Base-by-base conservation (phyloP, 2,329 filamentous ascomycete species). In the Zymoseptoria pseudotritici region DNA sequence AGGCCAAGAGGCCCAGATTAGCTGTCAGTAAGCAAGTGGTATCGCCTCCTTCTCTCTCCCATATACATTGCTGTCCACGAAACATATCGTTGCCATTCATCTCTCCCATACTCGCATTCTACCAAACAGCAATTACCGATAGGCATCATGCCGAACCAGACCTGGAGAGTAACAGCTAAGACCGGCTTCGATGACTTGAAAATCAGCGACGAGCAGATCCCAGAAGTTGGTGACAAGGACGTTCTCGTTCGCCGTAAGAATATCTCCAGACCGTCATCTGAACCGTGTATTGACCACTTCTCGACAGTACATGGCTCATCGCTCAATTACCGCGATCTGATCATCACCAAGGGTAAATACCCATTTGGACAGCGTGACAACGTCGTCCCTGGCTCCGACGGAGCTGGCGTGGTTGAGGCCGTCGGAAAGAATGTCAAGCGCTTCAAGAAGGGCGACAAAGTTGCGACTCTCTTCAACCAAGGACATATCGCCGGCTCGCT, bases 181-280 rank as follows among this genome's bases (percentile, higher is more conserved):
- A 80, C 78, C 56, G 83, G 78, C 66, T 87, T 90, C 67, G 83
- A 88, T 53, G 78, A 77, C 50, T 78, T 91, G 67, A 81, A 83
- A 66, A 75, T 80, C 61, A 79, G 84, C 55, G 77, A 80, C 54
- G 73, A 76, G 49, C 68, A 79, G 0, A 69, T 90, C 2, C 85
- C 86, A 13, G 74, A 83, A 64, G 70, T 87, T 1, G 87, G 87
- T 53, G 87, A 90, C 58, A 82, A 83, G 62, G 85, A 92, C 24
- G 87, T 91, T 5, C 79, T 92, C 36, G 84, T 92, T 66, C 88
- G 87, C 73, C 78, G 78, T 78, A 69, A 57, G 72, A 58, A n/a
- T 20, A 24, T 13, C 19, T 36, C 9, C 24, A 24, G 3, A 21
- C 6, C 13, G 24, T 19, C 1, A 11, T 19, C 4, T 20, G 21